Evolutionary conservation across 345 rosid genomes (phyloP), one percentile per base, ranked within the genome.

Genomic region (Raphanus sativus): DNA sequence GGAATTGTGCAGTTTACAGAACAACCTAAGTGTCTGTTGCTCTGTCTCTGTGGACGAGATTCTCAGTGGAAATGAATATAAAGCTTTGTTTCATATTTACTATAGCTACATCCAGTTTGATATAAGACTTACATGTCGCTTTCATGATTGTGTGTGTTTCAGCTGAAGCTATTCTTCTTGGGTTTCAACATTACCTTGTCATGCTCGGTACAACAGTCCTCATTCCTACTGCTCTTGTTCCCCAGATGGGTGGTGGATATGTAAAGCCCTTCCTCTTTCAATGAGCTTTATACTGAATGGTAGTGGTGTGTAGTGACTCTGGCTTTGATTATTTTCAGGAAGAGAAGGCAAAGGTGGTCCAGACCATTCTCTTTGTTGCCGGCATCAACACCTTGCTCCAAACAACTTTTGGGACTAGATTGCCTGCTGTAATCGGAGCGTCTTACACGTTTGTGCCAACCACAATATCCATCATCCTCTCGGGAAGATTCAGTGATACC

Each of bases 221-320:
- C 77, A 96, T 96, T 52, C 98, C 98, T 12, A 85, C 92, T 36
- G 82, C 97, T 48, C 98, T 96, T 34, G 99, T 96, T 74, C 99
- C 99, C 2, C 99, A 91, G 83, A 96, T 96, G 99, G 99, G 99
- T 67, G 99, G 99, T 79, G 89, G 97, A 88, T 91, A 91, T 82
- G 99, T 96, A 88, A 87, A 91, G 3, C 79, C 9, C 40, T 34
- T 34, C 40, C 40, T 15, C 6, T 42, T n/a, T 59, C 13, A 52
- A 9, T 32, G 55, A 25, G 9, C 36, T 30, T 13, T 40, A 50
- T 50, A 50, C 17, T 34, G n/a, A 45, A 50, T 50, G 55, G 55
- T 50, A 21, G 21, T 21, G 21, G 52, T 45, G 62, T 21, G 4
- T 50, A 34, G 16, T 67, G 42, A 68, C 68, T 8, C 68, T 8